Conservation (phyloP, 2,329 filamentous ascomycete species). For the Colletotrichum euphorbiae region DNA sequence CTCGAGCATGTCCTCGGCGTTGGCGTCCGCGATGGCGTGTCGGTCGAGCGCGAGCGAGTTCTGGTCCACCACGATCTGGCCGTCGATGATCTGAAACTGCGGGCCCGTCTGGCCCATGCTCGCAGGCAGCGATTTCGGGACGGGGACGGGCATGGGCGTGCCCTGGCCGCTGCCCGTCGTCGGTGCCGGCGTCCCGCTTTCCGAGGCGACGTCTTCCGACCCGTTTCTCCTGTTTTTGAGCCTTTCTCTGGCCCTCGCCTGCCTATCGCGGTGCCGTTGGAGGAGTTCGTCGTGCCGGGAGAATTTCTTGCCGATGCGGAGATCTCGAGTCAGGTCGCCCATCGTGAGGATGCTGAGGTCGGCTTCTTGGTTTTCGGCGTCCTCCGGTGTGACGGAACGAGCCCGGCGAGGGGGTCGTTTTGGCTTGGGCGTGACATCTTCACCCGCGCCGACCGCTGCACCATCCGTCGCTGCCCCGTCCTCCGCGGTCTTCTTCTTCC, state of each 20-base stretch:
- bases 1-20: slow-evolving; percentile 66
- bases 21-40: slow-evolving; percentile 70
- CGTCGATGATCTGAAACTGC: slow-evolving; percentile 74
- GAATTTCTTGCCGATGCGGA: slow-evolving; percentile 79
- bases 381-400: slow-evolving; percentile 69
- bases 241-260: slow-evolving; percentile 51
- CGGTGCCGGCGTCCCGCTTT: slow-evolving; percentile 38
- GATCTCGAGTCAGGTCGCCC: slow-evolving; percentile 76
- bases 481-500: slow-evolving; percentile 38
- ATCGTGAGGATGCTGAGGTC: slow-evolving; percentile 77
- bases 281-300: slow-evolving; percentile 79
- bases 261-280: slow-evolving; percentile 68
- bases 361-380: slow-evolving; percentile 71
- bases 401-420: slow-evolving; percentile 47
- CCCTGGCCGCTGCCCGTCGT: background rate
- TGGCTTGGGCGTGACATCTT: background rate
- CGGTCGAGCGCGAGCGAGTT: slow-evolving; percentile 75
- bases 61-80: slow-evolving; percentile 78
- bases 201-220: slow-evolving; percentile 39
- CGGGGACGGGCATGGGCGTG: slow-evolving; percentile 39
- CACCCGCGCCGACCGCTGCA: slow-evolving; percentile 17
- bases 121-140: slow-evolving; percentile 41
- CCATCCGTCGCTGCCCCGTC: slow-evolving; percentile 33
- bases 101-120: slow-evolving; percentile 53
- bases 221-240: slow-evolving; percentile 45